Conservation (phyloP, 768 basidiomycete species). For the Kwoniella mangroviensis region DNA sequence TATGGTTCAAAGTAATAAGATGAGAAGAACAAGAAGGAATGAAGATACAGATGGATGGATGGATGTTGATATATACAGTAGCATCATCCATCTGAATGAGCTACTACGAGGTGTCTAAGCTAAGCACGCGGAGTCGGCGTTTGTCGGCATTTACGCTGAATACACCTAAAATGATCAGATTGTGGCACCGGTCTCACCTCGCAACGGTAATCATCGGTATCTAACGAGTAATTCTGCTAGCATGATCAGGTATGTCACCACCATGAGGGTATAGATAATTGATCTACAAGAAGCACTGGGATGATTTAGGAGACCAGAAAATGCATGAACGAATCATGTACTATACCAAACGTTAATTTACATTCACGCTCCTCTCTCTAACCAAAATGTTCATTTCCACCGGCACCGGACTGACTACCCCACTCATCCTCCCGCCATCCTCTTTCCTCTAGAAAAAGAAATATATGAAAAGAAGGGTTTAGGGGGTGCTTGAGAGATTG, state of each 20-base stretch:
- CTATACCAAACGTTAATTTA: slow-evolving; percentile 1
- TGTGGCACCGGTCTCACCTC: too few relatives aligned
- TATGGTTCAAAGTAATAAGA: background rate
- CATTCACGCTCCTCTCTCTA: background rate
- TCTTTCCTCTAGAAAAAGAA: background rate
- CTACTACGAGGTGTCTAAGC: too few relatives aligned
- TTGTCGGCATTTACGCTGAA: too few relatives aligned
- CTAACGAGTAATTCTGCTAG: background rate
- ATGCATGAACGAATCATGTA: slow-evolving; percentile 14
- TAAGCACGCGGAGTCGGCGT: too few relatives aligned
- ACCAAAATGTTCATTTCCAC: background rate
- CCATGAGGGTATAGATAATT: too few relatives aligned
- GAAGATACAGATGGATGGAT: too few relatives aligned
- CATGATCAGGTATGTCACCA: background rate
- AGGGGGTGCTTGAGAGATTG: background rate
- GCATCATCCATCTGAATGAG: too few relatives aligned
- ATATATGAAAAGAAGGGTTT: background rate
- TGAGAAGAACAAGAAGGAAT: background rate
- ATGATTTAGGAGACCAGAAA: slow-evolving; percentile 12
- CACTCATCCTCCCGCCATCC: background rate
- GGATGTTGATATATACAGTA: too few relatives aligned
- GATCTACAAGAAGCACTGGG: background rate
- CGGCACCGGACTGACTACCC: background rate
- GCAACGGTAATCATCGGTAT: too few relatives aligned
- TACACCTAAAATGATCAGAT: too few relatives aligned